These are phyloP conservation scores for Globisporangium takayamanum DNA, from an alignment of 352 stramenopile species.

Conservation along the genomic window DNA sequence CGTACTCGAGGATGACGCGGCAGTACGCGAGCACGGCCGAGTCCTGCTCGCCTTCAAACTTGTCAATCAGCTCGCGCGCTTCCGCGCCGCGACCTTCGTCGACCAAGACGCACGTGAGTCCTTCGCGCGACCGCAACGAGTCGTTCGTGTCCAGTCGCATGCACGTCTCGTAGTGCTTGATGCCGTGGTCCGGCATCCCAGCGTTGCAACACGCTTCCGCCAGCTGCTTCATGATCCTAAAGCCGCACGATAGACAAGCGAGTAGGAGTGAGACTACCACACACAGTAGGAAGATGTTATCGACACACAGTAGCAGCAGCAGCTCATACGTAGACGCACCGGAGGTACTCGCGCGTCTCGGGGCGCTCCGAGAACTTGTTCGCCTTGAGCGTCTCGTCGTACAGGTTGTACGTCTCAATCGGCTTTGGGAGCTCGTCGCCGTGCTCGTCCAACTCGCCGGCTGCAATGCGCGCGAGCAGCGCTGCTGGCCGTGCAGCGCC, in stretches of 20 bases:
- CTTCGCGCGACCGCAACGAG: conserved; percentile 53
- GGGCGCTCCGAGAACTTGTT: conserved; percentile 49
- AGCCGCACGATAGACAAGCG: conserved; percentile 1
- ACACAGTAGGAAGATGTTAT: background rate
- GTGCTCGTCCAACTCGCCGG: conserved; percentile 70
- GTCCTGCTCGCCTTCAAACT: conserved; percentile 31
- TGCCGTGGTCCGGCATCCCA: conserved; percentile 64
- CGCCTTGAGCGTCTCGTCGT: conserved; percentile 41
- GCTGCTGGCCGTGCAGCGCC: conserved; percentile 62
- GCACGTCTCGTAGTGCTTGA: conserved; percentile 78
- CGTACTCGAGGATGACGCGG: conserved; percentile 81
- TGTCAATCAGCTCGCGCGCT: conserved; percentile 60
- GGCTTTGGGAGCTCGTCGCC: conserved; percentile 70
- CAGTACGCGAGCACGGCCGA: conserved; percentile 79
- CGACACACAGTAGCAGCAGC: background rate
- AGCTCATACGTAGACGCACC: conserved; percentile 20
- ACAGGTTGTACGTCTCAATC: conserved; percentile 74
- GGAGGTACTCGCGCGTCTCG: conserved; percentile 66
- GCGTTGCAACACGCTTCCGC: conserved; percentile 66
- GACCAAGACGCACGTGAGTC: conserved; percentile 64
- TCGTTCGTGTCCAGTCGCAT: conserved; percentile 72
- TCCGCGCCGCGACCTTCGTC: conserved; percentile 75
- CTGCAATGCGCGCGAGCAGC: conserved; percentile 66
- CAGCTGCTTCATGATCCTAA: conserved; percentile 60
- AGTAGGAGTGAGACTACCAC: background rate